Evolutionary conservation across 2,329 filamentous ascomycete genomes (phyloP).

Genomic region (Iodosphaeria phyllophila): DNA sequence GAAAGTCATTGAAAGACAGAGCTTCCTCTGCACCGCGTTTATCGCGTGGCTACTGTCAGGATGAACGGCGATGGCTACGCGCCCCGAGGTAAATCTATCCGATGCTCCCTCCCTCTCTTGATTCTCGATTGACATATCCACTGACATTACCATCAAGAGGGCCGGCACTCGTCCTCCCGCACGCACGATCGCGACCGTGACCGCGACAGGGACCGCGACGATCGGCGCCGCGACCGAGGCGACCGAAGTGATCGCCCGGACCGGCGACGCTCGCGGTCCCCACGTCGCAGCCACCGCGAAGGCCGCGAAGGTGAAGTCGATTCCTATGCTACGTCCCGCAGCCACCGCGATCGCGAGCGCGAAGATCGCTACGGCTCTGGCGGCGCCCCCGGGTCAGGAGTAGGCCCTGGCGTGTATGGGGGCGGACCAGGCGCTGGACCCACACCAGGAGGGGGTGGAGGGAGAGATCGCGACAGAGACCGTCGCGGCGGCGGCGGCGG

Average conservation of each 20-base stretch:
- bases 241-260: constrained; percentile 26
- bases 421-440: no score
- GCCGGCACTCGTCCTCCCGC: constrained; percentile 31
- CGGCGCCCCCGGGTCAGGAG: constrained; percentile 22
- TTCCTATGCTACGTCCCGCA: constrained; percentile 81
- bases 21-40: constrained; percentile 3
- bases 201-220: no score
- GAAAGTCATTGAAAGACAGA: no score
- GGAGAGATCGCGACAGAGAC: no score
- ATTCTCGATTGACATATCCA: constrained; percentile 8
- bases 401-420: no score
- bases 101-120: constrained; percentile 2
- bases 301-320: constrained; percentile 47
- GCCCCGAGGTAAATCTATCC: constrained; percentile 44
- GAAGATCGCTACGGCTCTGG: constrained; percentile 73
- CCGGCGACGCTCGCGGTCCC: constrained; percentile 32
- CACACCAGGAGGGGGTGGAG: constrained; percentile 1
- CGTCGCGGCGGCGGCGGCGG: constrained; percentile 34
- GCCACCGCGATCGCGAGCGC: constrained; percentile 80
- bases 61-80: constrained; percentile 83
- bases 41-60: constrained; percentile 10
- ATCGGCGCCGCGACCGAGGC: constrained; percentile 20
- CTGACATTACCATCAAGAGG: constrained; percentile 15
- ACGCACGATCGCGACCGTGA: constrained; percentile 33
- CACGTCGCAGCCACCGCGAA: constrained; percentile 51